These are phyloP conservation scores for Coemansia sp. DNA, from an alignment of 192 early-diverging fungal genomes.

Conservation along the genomic window DNA sequence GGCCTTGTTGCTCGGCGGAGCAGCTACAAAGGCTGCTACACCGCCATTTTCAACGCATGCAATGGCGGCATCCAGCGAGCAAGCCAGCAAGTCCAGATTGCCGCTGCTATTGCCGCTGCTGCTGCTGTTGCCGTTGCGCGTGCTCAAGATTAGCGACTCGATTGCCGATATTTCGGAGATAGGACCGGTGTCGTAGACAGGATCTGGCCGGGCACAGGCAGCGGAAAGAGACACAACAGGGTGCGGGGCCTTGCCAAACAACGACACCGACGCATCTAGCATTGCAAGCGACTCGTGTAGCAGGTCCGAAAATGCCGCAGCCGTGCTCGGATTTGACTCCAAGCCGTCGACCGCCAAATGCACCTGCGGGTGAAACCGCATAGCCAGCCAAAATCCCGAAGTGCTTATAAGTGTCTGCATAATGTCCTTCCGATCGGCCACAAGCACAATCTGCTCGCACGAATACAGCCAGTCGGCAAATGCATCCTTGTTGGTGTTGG, in stretches of 20 bases:
- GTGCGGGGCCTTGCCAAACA: neutral
- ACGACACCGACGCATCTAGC: neutral
- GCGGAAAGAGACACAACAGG: neutral
- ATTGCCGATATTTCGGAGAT: neutral
- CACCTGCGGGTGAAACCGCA: constrained; percentile 18
- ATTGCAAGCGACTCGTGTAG: constrained; percentile 17
- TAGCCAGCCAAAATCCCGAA: constrained; percentile 1
- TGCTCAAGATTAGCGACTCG: neutral
- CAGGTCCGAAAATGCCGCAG: constrained; percentile 8
- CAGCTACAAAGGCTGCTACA: neutral
- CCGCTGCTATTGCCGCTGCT: too few relatives aligned
- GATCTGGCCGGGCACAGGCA: neutral
- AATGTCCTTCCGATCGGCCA: constrained; percentile 11
- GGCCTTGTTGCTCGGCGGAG: neutral
- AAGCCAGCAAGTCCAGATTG: constrained; percentile 2
- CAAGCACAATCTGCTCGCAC: constrained; percentile 24
- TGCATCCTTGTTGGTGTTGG: neutral
- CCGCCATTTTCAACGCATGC: constrained; percentile 15
- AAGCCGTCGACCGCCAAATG: constrained; percentile 10
- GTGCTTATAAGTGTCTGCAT: constrained; percentile 9
- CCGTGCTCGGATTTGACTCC: constrained; percentile 2
- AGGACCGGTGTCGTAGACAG: neutral
- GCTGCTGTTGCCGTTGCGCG: neutral
- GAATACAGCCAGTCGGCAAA: constrained; percentile 33
- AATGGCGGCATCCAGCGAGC: constrained; percentile 12